phyloP scores from a whole-genome alignment of 148 eudicot species.

The Pouteria glomerata region DNA sequence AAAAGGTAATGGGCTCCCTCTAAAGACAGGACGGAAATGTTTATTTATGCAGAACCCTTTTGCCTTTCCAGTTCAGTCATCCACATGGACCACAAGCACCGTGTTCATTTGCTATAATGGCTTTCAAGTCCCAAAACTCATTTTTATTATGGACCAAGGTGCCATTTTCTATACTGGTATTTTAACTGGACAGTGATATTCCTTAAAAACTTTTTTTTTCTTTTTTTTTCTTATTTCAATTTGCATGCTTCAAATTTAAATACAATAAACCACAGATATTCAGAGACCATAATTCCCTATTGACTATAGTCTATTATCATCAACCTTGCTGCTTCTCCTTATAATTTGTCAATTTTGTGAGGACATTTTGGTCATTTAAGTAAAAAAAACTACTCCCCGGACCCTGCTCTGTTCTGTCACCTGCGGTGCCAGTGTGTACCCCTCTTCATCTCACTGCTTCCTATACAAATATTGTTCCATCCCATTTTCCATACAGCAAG shows the following conservation, averaged over 20 bases:
- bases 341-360: not conserved
- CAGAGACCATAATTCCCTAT: no score
- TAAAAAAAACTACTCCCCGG: not conserved
- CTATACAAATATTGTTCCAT: slow-evolving; percentile 1
- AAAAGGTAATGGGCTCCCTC: not conserved
- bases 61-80: slow-evolving; percentile 4
- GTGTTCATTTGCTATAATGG: not conserved
- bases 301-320: no score
- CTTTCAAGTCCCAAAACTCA: not conserved
- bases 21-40: not conserved
- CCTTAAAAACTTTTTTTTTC: not conserved
- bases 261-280: no score
- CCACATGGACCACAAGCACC: not conserved
- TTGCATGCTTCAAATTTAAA: no score
- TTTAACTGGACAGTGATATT: no score
- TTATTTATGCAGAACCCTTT: not conserved
- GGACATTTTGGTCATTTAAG: not conserved
- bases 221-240: no score
- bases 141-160: no score
- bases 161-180: no score
- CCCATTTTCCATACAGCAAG: slow-evolving; percentile 4
- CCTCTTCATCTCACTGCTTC: not conserved
- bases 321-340: no score
- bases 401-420: not conserved
- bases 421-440: no score